Evolutionary conservation across 2,329 filamentous ascomycete genomes (phyloP).

Genomic region (Fusarium nelsonii): DNA sequence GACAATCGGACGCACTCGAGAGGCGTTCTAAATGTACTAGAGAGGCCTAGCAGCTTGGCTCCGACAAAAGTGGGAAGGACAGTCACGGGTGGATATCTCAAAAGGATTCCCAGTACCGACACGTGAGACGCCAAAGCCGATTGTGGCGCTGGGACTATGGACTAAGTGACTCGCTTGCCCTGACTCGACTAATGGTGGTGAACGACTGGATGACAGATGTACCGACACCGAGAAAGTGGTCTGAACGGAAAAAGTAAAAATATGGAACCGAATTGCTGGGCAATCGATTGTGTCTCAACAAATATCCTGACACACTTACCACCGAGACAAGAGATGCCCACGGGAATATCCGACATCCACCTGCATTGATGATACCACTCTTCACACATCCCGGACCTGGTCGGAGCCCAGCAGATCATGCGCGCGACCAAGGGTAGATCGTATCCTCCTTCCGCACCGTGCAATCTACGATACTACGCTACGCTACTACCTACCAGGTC

Average conservation of each 20-base stretch:
- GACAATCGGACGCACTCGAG: neutral
- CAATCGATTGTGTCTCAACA: too few species aligned
- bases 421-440: neutral
- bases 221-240: neutral
- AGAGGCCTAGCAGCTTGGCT: neutral
- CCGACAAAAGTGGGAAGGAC: neutral
- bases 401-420: neutral
- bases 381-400: neutral
- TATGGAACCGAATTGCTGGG: too few species aligned
- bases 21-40: neutral
- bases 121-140: neutral
- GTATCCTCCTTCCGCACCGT: neutral
- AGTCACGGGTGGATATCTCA: neutral
- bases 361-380: neutral
- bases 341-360: too few species aligned
- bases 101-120: slow-evolving; percentile 4
- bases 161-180: neutral
- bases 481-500: neutral
- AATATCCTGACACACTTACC: too few species aligned
- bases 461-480: neutral
- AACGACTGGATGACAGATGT: neutral
- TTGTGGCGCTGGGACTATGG: neutral
- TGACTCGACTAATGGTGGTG: neutral
- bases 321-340: too few species aligned
- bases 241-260: too few species aligned